These are phyloP conservation scores for Colletotrichum costaricense DNA, from an alignment of 2,329 filamentous ascomycete genomes.

Conservation along the genomic window DNA sequence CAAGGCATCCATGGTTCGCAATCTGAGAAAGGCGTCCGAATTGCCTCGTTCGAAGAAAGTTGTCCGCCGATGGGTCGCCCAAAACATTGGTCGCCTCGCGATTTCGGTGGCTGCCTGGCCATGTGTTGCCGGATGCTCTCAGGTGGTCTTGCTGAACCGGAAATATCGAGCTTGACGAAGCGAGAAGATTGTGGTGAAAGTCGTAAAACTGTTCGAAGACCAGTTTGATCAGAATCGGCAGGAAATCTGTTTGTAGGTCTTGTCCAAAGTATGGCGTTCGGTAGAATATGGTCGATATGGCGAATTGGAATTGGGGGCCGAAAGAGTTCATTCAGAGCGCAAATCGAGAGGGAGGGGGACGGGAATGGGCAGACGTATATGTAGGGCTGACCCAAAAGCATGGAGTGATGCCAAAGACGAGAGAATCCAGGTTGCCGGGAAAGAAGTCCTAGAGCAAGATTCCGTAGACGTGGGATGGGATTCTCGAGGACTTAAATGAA, in stretches of 20 bases:
- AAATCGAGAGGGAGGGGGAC: neutral
- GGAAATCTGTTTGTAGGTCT: neutral
- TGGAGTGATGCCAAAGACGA: neutral
- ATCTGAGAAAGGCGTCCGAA: neutral
- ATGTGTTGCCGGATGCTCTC: neutral
- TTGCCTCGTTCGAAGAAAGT: neutral
- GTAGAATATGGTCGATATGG: neutral
- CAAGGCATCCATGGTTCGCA: neutral
- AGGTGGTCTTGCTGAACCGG: neutral
- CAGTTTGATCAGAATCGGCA: neutral
- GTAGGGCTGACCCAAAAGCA: neutral
- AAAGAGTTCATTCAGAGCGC: neutral
- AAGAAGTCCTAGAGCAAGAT: neutral
- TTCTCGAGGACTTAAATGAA: no score
- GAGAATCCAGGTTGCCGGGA: neutral
- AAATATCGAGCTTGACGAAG: neutral
- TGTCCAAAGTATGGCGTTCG: neutral
- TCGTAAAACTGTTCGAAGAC: neutral
- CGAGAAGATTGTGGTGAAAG: neutral
- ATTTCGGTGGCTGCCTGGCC: neutral
- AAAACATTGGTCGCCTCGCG: neutral
- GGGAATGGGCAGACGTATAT: neutral
- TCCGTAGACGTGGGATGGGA: neutral
- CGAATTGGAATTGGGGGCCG: neutral
- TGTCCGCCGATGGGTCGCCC: neutral